Evolutionary conservation across 768 basidiomycete genomes (phyloP), one percentile per base, ranked within the genome.

Genomic region (Amanita thiersii): DNA sequence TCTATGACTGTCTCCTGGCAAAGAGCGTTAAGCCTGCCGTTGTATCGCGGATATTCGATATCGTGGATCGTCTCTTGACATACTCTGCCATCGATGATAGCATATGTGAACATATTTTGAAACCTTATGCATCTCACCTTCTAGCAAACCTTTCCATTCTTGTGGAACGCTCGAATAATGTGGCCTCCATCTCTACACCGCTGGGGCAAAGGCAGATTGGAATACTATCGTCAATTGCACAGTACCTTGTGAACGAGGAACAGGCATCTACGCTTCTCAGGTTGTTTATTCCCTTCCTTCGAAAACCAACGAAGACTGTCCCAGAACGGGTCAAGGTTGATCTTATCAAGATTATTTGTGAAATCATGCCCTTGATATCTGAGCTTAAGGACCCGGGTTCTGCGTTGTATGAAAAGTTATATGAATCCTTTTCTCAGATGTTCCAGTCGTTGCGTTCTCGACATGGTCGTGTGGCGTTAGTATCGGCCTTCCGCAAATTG

Each of bases 1-100:
- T 94, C 3, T 91, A 88, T 55, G 75, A 75, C 43, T 94, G 90
- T 53, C 67, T 98, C 6, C 63, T 82, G 3, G 86, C 85, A 0
- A 71, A 78, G 4, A 87, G 84, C 46, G 90, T 96, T 59, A 96
- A 97, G 58, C 81, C 90, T 1, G 61, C 75, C 0, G 93, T 97
- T 11, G 66, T 94, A 31, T 72, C 72, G 10, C 76, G 77, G 39
- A 72, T 97, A 3, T 84, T 94, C 50, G 93, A 97, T 54, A 79
- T 94, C 44, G 69, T 92, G 36, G 87, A 91, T 31, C 70, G 69
- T 24, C 58, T 97, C 0, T 64, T 87, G 37, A 67, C 56, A 3
- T 65, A 74, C 20, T 74, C 83, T 2, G 58, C 67, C 2, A 68
- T 69, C 3, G 74, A 81, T 30, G 63, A 62, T 20, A 53, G 52